These are phyloP conservation scores for Mycena albidolilacea DNA, from an alignment of 768 basidiomycete genomes.

Conservation along the genomic window DNA sequence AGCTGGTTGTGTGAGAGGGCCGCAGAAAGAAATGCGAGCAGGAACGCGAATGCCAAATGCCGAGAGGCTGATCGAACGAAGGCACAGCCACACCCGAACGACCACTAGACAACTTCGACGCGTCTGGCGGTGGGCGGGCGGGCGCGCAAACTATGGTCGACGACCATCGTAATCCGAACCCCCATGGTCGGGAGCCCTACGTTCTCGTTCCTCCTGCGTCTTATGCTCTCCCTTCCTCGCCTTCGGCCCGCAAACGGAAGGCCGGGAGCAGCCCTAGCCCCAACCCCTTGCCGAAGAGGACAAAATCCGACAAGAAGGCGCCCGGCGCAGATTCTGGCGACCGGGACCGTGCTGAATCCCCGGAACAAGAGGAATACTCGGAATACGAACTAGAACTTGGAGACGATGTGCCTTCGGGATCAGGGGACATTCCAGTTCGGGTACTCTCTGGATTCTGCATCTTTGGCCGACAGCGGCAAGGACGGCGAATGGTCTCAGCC, in stretches of 20 bases:
- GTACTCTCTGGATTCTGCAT: constrained; percentile 12
- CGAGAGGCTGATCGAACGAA: background rate
- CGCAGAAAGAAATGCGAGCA: background rate
- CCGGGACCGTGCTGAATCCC: background rate
- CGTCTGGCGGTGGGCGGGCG: background rate
- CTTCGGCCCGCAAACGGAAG: constrained; percentile 10
- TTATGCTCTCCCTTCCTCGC: background rate
- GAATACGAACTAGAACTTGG: constrained; percentile 28
- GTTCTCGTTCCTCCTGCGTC: background rate
- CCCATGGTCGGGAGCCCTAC: background rate
- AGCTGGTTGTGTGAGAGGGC: background rate
- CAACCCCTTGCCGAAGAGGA: background rate
- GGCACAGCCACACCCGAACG: background rate
- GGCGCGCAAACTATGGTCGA: constrained; percentile 13
- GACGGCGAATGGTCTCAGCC: background rate
- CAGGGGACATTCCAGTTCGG: constrained; percentile 13
- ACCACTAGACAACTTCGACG: background rate
- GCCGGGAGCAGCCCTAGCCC: background rate
- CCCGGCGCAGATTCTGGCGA: background rate
- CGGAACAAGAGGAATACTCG: background rate
- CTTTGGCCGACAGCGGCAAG: background rate
- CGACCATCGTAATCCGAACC: background rate
- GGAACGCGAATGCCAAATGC: background rate
- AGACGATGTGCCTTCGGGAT: background rate
- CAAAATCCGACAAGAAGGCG: background rate